Percentiles rank a stretch among this genome's conserved stretches.
Conservation (phyloP, 306 rosid species). For the Corylus heterophylla region DNA sequence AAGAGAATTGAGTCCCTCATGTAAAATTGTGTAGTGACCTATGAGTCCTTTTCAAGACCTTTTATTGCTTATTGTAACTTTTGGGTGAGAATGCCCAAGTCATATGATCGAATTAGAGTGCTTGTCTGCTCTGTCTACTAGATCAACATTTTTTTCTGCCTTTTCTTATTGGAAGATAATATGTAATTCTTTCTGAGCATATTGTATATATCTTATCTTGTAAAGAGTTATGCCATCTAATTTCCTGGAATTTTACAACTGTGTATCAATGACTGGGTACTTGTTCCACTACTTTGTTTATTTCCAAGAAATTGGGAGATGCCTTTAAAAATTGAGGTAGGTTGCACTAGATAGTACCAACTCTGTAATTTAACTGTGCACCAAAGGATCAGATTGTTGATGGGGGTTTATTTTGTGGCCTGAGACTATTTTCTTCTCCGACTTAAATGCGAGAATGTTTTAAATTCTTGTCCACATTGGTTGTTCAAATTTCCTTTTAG, state of each 20-base stretch:
- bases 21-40: constrained; percentile 4
- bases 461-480: not conserved
- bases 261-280: too few species aligned
- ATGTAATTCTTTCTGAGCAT: constrained; percentile 9
- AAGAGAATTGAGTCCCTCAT: constrained; percentile 12
- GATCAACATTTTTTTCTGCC: constrained; percentile 15
- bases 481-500: not conserved
- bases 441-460: not conserved
- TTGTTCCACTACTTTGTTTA: too few species aligned
- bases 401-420: not conserved
- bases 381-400: too few species aligned
- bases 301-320: too few species aligned
- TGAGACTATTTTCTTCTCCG: not conserved
- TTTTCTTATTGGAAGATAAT: not conserved
- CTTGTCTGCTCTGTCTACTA: constrained; percentile 6
- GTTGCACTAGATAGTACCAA: too few species aligned
- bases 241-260: not conserved
- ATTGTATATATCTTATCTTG: not conserved
- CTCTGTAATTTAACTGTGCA: too few species aligned
- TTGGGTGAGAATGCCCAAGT: not conserved
- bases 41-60: not conserved
- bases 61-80: not conserved
- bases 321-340: too few species aligned
- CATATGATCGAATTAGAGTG: not conserved
- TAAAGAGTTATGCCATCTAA: constrained; percentile 1